Evolutionary conservation across 345 rosid genomes (phyloP).

Genomic region (Adansonia digitata): DNA sequence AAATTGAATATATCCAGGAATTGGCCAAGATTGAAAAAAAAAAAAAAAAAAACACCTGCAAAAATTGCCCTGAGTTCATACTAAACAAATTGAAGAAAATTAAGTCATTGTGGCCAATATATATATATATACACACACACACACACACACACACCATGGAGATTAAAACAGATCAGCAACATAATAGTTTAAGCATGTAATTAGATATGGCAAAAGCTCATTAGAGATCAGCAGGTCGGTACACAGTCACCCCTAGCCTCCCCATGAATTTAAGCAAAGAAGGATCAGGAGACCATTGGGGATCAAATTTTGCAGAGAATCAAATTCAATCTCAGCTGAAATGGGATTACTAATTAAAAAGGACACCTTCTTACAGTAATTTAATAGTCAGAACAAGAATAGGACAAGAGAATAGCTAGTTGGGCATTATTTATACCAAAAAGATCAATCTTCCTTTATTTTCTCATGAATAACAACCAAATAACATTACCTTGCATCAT

Average conservation of each 20-base stretch:
- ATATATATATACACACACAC: too few species aligned
- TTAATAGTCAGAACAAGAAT: too few species aligned
- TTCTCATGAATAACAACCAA: not conserved
- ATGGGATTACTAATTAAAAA: not conserved
- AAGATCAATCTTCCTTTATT: not conserved
- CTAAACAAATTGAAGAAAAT: too few species aligned
- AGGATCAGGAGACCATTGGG: not conserved
- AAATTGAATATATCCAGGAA: not conserved
- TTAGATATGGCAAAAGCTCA: not conserved
- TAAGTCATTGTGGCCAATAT: not conserved
- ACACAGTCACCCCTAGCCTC: not conserved
- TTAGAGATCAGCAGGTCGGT: not conserved
- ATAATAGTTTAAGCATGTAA: not conserved
- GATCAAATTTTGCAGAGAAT: not conserved
- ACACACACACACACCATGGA: not conserved
- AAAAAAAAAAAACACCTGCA: too few species aligned
- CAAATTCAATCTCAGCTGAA: not conserved
- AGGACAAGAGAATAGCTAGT: not conserved
- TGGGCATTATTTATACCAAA: not conserved
- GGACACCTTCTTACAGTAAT: not conserved
- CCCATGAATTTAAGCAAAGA: not conserved
- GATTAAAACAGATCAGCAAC: not conserved
- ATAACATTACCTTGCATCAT: constrained; percentile 72
- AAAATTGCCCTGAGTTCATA: not conserved
- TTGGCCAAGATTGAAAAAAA: not conserved